These are phyloP conservation scores for Botrytis byssoidea DNA, from an alignment of 2,329 filamentous ascomycete species.

Conservation along the genomic window DNA sequence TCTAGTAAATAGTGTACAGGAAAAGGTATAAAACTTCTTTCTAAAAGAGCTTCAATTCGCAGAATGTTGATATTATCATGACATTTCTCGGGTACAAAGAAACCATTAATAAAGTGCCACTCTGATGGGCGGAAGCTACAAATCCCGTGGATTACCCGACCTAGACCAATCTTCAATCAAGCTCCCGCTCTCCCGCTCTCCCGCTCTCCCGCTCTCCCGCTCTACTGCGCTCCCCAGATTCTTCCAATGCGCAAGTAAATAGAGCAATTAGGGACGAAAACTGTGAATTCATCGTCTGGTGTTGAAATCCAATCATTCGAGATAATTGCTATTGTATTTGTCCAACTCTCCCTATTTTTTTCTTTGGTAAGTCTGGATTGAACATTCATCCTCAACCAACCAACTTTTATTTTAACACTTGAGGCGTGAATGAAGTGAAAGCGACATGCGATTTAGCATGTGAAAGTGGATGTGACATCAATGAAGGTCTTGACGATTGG, in stretches of 20 bases:
- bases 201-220: neutral
- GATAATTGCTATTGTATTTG: neutral
- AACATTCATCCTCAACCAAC: neutral
- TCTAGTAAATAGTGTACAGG: neutral
- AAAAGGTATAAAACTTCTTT: neutral
- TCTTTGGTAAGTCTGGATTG: neutral
- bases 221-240: neutral
- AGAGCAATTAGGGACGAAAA: neutral
- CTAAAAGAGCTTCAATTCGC: neutral
- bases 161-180: neutral
- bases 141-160: slow-evolving; percentile 9
- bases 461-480: slow-evolving; percentile 21
- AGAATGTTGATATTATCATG: neutral
- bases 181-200: neutral
- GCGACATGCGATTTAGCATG: slow-evolving; percentile 1
- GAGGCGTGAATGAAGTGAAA: slow-evolving; percentile 6
- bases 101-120: neutral
- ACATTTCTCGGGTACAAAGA: neutral
- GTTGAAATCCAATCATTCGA: neutral
- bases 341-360: neutral
- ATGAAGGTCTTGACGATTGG: slow-evolving; percentile 12
- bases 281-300: neutral
- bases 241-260: neutral
- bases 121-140: neutral
- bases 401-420: neutral